A percentile compares a stretch with the other conserved stretches of the same genome.
phyloP scores from a whole-genome alignment of 805 yeast genomes.

The Saturnispora sanitii region DNA sequence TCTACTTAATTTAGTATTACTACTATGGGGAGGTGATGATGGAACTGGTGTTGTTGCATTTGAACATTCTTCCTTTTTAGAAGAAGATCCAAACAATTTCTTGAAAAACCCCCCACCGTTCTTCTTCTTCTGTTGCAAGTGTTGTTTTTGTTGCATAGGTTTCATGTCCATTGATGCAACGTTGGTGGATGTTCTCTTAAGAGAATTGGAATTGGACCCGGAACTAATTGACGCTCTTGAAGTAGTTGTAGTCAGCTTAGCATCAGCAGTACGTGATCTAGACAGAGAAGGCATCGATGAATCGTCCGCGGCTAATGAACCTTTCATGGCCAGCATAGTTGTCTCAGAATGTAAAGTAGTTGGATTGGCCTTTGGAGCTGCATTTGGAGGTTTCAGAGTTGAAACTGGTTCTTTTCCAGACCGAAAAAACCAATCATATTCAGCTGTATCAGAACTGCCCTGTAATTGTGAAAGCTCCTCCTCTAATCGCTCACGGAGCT shows the following conservation, averaged over 20 bases:
- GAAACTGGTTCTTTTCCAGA: slow-evolving; percentile 8
- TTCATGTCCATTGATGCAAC: slow-evolving; percentile 16
- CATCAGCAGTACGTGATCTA: not conserved
- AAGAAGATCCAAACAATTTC: slow-evolving; percentile 19
- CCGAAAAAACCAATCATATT: slow-evolving; percentile 26
- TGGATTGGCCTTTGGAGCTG: not conserved
- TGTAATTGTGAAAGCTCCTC: slow-evolving; percentile 18
- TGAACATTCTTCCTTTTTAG: slow-evolving; percentile 13
- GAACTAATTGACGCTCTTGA: slow-evolving; percentile 1
- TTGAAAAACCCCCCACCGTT: slow-evolving; percentile 19
- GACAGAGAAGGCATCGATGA: slow-evolving; percentile 11
- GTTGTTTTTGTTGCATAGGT: not conserved
- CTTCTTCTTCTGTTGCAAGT: slow-evolving; percentile 10
- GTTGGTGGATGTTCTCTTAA: slow-evolving; percentile 24
- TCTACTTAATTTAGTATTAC: too few relatives aligned
- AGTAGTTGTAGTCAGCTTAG: slow-evolving; percentile 5
- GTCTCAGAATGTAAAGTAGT: slow-evolving; percentile 8
- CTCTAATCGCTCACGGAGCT: slow-evolving; percentile 22
- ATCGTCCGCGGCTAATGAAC: slow-evolving; percentile 23
- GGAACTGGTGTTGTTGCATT: not conserved
- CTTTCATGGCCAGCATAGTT: slow-evolving; percentile 12
- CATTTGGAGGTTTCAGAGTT: not conserved
- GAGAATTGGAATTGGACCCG: slow-evolving; percentile 5
- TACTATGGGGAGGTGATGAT: not conserved
- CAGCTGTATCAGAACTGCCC: slow-evolving; percentile 18